Base-by-base conservation (phyloP, 306 rosid genomes). In the Morella rubra region DNA sequence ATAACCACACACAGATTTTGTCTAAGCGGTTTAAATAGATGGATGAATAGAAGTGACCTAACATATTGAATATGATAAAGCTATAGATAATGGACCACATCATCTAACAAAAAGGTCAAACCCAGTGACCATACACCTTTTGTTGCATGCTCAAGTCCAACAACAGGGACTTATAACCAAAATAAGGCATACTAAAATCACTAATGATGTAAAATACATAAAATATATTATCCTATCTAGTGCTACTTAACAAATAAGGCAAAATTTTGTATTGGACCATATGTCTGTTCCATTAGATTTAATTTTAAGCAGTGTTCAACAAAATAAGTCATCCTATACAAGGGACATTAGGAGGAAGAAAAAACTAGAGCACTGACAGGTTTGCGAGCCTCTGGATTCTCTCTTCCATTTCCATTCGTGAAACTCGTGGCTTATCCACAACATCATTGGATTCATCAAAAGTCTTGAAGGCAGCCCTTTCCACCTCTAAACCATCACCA, bases 361-460 rank as follows among this genome's bases (percentile, higher is more conserved):
- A 81, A 72, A 64, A 47, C 68, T 37, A 12, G 68, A 51, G 32
- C 22, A 79, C 93, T 80, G 85, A 95, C 98, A 74, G 75, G 52
- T 84, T 86, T 70, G 96, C 93, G 52, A 95, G 90, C 89, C 71
- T 88, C 82, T 88, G 90, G 72, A 95, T 86, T 84, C 87, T 90
- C 87, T 89, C 97, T 82, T 95, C 98, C 97, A 89, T 84, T 75
- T 84, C 97, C 85, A 75, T 85, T 66, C 84, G 89, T 32, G 97
- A 86, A 89, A 89, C 85, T 20, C 87, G 90, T 16, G 83, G 72
- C 79, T 73, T 88, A 74, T 69, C 80, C 80, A 87, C 77, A 61
- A 81, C 72, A 46, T 74, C 85, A 70, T 81, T 76, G 15, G 46
- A 81, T 75, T 87, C 96, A 66, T 88, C 91, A 58, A 80, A 81